phyloP scores from a whole-genome alignment of 257 asterid genomes.

The Nicotiana noctiflora region DNA sequence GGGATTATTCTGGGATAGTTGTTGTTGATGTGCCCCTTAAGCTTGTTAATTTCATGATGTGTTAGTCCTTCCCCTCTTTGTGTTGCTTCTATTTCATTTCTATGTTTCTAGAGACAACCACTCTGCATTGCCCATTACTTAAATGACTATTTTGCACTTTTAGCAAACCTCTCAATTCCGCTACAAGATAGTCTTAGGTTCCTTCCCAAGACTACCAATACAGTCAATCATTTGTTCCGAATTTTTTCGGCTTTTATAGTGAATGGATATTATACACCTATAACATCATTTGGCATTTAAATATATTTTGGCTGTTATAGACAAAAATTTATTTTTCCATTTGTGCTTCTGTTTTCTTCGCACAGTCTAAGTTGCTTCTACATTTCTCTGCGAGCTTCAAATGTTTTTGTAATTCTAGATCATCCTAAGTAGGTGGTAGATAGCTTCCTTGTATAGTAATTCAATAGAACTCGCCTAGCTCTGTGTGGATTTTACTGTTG shows the following conservation, averaged over 20 bases:
- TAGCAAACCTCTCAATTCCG: not conserved
- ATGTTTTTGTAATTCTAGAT: too few species aligned
- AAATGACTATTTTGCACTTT: not conserved
- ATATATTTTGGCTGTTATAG: too few species aligned
- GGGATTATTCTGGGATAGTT: too few species aligned
- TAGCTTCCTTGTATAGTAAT: too few species aligned
- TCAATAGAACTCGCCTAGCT: not conserved
- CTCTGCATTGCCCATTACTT: not conserved
- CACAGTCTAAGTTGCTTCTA: too few species aligned
- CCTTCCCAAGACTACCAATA: not conserved
- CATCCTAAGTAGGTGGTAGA: too few species aligned
- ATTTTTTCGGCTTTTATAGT: too few species aligned
- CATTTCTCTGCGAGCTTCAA: too few species aligned
- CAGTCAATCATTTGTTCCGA: too few species aligned
- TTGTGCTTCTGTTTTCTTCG: not conserved
- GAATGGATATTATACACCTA: too few species aligned
- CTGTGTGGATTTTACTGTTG: not conserved
- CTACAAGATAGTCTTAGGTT: not conserved
- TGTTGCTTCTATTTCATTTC: not conserved
- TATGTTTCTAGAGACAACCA: not conserved
- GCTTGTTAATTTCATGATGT: not conserved
- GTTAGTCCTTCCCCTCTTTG: not conserved
- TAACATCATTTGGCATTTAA: too few species aligned
- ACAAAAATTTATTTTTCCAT: not conserved
- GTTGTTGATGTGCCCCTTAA: not conserved